Evolutionary conservation across 2,329 filamentous ascomycete genomes (phyloP), one percentile per base, ranked within the genome.

Genomic region (Dactylonectria macrodidyma): DNA sequence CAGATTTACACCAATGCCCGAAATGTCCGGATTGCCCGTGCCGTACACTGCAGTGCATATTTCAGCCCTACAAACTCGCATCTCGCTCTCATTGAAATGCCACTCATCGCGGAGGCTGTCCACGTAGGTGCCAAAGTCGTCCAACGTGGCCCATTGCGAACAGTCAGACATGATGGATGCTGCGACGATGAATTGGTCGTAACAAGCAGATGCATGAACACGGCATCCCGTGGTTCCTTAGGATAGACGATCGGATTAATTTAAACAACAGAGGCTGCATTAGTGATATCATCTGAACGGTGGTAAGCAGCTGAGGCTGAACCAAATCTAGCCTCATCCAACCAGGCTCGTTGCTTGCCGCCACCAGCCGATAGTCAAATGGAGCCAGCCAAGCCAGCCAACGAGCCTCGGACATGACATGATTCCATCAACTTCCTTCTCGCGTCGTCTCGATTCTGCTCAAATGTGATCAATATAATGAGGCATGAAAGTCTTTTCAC

Each of bases 21-120:
- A 73, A 41, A 75, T 75, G 19, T 74, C 72, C 16, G 72, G 69
- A 19, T 74, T 76, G 1, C 67, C 67, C 3, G 48, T 64, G 4
- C 73, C 69, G 16, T 75, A 75, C 5, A 73, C 44, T 12, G 65
- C 61, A 6, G 30, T 68, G n/a, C 69, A 73, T 22, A 69, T 75
- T 36, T 71, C 52, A n/a, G 9, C n/a, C 50, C 46, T 64, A 7
- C 69, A 72, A 2, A 16, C 1, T 16, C 34, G 12, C 34, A 75
- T 30, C 5, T 30, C 50, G 2, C 33, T 10, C 19, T 6, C 19
- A 2, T 65, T 19, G 22, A 68, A 73, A 0, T 44, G n/a, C 2
- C 64, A 74, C 38, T 50, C 3, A 0, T 36, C 48, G 12, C 30
- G 2, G 26, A 74, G 64, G n/a, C 41, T 8, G 7, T 56, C 36